Conservation (phyloP, 768 basidiomycete genomes). For the Lanmaoa rubissima region DNA sequence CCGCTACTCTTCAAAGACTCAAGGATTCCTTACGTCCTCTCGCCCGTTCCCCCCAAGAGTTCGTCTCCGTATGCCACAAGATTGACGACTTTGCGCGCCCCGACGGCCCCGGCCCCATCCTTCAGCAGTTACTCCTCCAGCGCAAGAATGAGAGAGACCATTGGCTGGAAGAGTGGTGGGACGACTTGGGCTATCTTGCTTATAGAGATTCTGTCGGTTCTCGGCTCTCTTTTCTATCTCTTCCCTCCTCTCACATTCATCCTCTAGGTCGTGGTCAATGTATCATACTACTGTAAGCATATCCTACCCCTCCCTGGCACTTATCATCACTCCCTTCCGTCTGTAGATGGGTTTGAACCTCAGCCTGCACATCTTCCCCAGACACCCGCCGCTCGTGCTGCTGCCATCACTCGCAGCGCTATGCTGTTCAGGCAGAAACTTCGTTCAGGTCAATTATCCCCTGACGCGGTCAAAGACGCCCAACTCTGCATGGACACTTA, state of each 20-base stretch:
- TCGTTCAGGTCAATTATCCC: constrained; percentile 61
- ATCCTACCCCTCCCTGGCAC: neutral
- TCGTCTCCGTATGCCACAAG: constrained; percentile 49
- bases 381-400: constrained; percentile 63
- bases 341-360: constrained; percentile 73
- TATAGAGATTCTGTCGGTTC: constrained; percentile 78
- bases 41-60: constrained; percentile 62
- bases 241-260: neutral
- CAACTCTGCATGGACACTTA: constrained; percentile 87
- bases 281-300: constrained; percentile 86
- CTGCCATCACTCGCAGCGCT: constrained; percentile 63
- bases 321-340: constrained; percentile 7
- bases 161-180: constrained; percentile 97
- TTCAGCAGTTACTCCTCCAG: constrained; percentile 64
- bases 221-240: neutral
- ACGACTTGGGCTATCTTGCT: constrained; percentile 74
- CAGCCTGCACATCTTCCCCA: constrained; percentile 62
- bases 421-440: constrained; percentile 73
- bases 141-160: constrained; percentile 56
- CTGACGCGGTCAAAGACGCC: constrained; percentile 66
- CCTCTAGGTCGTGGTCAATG: constrained; percentile 76
- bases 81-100: constrained; percentile 62
- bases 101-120: constrained; percentile 43
- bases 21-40: constrained; percentile 73
- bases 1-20: constrained; percentile 63